Evolutionary conservation across 768 basidiomycete genomes (phyloP), one percentile per base, ranked within the genome.

Genomic region (Hydnum rufescens): DNA sequence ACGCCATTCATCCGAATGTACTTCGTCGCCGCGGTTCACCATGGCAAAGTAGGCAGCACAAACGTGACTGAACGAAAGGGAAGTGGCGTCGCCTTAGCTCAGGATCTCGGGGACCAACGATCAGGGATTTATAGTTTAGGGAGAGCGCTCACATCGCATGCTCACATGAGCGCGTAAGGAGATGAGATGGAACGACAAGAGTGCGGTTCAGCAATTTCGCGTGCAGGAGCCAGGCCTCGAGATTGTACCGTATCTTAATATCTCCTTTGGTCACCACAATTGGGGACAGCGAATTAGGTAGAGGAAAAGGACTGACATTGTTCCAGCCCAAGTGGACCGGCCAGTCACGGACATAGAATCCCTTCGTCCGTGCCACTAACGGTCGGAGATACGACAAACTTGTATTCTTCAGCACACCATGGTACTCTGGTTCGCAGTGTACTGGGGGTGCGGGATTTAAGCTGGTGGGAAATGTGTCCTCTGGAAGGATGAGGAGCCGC

Each of bases 21-120:
- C 23, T 3, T 52, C 53, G n/a, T 57, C 56, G 16, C 52, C 51
- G 30, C 56, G 47, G 49, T 58, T 54, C 5, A 58, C 57, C 49
- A 54, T 51, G 16, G n/a, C 29, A 23, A 53, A 32, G 32, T 43
- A 58, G 19, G 25, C 32, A 3, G 56, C 49, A 42, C 57, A 58
- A 6, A 51, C 55, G 18, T 43, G 52, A 43, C 57, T 58, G 34
- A 19, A 31, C 4, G 32, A 32, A 4, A 43, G 39, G 53, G 4
- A 34, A 51, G 6, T 16, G 6, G 25, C 16, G 4, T 32, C n/a
- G n/a, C n/a, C n/a, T n/a, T n/a, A n/a, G n/a, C n/a, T n/a, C n/a
- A n/a, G n/a, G n/a, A n/a, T n/a, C n/a, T n/a, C n/a, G n/a, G n/a
- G n/a, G n/a, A n/a, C n/a, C n/a, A n/a, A n/a, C n/a, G n/a, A n/a